Conservation (phyloP, 345 rosid species). For the Abelmoschus esculentus region DNA sequence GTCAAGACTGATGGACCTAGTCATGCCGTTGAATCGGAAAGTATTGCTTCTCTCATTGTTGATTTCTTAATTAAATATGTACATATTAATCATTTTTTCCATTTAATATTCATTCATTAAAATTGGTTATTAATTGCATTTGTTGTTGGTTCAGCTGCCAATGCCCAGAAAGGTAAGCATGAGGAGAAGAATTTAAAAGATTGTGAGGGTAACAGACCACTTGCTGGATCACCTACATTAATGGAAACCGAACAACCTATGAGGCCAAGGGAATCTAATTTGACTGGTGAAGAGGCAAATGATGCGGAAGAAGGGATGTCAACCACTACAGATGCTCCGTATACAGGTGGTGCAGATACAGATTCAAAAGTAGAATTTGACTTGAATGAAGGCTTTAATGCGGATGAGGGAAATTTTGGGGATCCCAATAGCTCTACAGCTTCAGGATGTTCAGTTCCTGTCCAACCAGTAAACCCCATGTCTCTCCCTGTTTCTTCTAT, state of each 20-base stretch:
- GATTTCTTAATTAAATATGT: neutral
- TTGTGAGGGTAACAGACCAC: neutral
- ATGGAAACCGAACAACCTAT: neutral
- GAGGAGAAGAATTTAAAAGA: conserved; percentile 20
- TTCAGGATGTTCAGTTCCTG: conserved; percentile 26
- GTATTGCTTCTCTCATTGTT: conserved; percentile 10
- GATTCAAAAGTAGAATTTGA: conserved; percentile 73
- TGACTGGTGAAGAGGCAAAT: conserved; percentile 29
- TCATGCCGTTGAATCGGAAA: conserved; percentile 11
- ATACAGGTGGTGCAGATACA: conserved; percentile 27
- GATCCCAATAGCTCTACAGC: conserved; percentile 33
- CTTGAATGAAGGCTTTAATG: conserved; percentile 63
- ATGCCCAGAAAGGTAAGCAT: conserved; percentile 23
- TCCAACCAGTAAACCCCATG: conserved; percentile 31
- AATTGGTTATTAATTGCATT: conserved; percentile 8
- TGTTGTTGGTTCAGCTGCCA: conserved; percentile 16
- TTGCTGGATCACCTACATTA: neutral
- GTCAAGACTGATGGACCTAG: conserved; percentile 12
- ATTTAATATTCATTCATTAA: neutral
- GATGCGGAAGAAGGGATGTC: conserved; percentile 42
- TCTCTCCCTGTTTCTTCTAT: conserved; percentile 39
- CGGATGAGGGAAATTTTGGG: conserved; percentile 47
- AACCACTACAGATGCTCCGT: conserved; percentile 24
- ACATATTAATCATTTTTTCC: neutral
- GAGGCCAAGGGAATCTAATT: conserved; percentile 28